These are phyloP conservation scores for Plasmodium blacklocki DNA, from an alignment of 169 alveolate species.

Conservation along the genomic window DNA sequence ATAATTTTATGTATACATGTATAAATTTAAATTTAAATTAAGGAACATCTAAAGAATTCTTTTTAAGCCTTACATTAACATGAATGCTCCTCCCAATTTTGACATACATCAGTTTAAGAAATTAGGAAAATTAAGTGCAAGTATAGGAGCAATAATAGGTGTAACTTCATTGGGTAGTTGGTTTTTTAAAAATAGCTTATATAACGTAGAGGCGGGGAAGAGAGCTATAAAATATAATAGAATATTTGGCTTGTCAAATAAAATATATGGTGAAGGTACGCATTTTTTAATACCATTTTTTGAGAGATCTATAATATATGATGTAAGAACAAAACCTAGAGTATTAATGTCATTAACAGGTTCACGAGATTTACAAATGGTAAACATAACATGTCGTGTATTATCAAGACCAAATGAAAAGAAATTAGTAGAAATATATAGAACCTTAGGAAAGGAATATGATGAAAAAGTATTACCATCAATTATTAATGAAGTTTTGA, in stretches of 20 bases:
- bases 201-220: slow-evolving; percentile 95
- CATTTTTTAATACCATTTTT: slow-evolving; percentile 96
- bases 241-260: slow-evolving; percentile 84
- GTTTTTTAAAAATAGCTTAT: slow-evolving; percentile 77
- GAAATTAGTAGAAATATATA: slow-evolving; percentile 89
- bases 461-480: slow-evolving; percentile 98
- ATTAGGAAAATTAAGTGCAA: slow-evolving; percentile 59
- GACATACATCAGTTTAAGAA: slow-evolving; percentile 51
- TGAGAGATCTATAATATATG: slow-evolving; percentile 96
- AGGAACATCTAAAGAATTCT: too few relatives aligned
- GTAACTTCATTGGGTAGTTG: slow-evolving; percentile 72
- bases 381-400: slow-evolving; percentile 92
- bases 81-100: slow-evolving; percentile 60
- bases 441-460: slow-evolving; percentile 93
- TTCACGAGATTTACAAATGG: slow-evolving; percentile 88
- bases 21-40: not conserved
- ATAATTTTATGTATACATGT: not conserved
- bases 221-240: slow-evolving; percentile 94
- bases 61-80: not conserved
- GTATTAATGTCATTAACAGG: slow-evolving; percentile 95
- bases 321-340: slow-evolving; percentile 95
- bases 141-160: slow-evolving; percentile 67
- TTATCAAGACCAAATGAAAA: slow-evolving; percentile 93
- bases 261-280: slow-evolving; percentile 96
- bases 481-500: slow-evolving; percentile 96